These are phyloP conservation scores for Theobroma grandiflorum DNA, from an alignment of 441 rosid species.

Conservation along the genomic window DNA sequence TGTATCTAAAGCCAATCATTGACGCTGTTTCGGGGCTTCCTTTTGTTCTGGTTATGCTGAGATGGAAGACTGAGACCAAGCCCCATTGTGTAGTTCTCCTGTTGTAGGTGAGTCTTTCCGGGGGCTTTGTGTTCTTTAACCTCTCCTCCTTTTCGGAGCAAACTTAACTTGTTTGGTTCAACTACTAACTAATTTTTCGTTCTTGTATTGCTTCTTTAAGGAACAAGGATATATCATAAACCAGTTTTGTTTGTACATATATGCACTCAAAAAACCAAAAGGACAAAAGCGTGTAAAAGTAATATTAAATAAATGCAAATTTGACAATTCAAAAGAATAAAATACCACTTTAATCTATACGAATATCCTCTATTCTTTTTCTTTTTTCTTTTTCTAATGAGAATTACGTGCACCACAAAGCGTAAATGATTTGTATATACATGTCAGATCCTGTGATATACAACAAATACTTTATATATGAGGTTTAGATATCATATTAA, in stretches of 20 bases:
- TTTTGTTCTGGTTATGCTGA: background rate
- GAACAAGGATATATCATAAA: background rate
- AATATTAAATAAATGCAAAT: too few species aligned
- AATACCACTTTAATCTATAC: too few species aligned
- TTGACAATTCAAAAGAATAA: too few species aligned
- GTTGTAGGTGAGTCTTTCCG: background rate
- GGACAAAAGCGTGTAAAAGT: too few species aligned
- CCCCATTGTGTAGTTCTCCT: background rate
- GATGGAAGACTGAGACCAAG: background rate
- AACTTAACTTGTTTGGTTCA: slow-evolving; percentile 5
- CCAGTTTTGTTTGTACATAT: background rate
- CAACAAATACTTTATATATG: too few species aligned
- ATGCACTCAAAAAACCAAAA: background rate
- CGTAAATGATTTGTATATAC: too few species aligned
- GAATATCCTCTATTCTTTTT: too few species aligned
- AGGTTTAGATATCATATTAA: too few species aligned
- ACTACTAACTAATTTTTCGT: background rate
- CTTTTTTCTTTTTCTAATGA: too few species aligned
- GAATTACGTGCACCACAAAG: too few species aligned
- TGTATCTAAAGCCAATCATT: background rate
- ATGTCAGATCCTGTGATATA: too few species aligned
- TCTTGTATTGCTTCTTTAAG: background rate
- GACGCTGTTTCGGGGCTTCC: background rate
- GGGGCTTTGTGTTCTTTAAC: background rate
- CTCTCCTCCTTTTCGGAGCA: background rate